Evolutionary conservation across 257 asterid genomes (phyloP), one percentile per base, ranked within the genome.

Genomic region (Solanum verrucosum): DNA sequence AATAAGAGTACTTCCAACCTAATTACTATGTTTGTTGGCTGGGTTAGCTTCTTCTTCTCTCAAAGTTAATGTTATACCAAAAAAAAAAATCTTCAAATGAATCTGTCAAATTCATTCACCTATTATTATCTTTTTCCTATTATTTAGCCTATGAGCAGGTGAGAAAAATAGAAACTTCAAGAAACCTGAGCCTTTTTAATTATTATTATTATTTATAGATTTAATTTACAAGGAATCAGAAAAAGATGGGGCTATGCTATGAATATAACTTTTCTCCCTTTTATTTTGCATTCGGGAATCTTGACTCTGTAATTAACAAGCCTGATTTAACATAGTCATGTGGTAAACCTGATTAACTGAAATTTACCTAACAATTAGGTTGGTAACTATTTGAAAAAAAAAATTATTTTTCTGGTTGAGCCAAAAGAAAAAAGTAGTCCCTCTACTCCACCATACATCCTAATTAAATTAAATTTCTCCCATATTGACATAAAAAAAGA

Each of bases 21-120:
- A 89, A 89, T 87, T 89, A 52, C 89, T 72, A 42, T 75, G 73
- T 63, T 86, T 83, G 82, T 86, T 90, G 86, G 88, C 72, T 86
- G 87, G 68, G 85, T 60, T 84, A 44, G 71, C 81, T 87, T 85
- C 52, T 52, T 63, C 81, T 25, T 37, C 86, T 84, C 85, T 42
- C 87, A 33, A 78, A 86, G 68, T 84, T 73, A 63, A 27, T 85
- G 86, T 84, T 77, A 23, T 35, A 85, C 83, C 82, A 15, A 71
- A 38, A 88, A 46, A 46, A 44, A 33, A 33, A 21, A 78, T 13
- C 29, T 73, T 15, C 42, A 46, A 81, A 81, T 81, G 85, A 46
- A 81, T 81, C 85, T 29, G 70, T 81, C 85, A 81, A 81, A 81
- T 81, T 81, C 70, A 46, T 20, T 81, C 85, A 81, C 68, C 67